Evolutionary conservation across 495 filamentous ascomycete species (phyloP).

Genomic region (Annulohypoxylon nitens): DNA sequence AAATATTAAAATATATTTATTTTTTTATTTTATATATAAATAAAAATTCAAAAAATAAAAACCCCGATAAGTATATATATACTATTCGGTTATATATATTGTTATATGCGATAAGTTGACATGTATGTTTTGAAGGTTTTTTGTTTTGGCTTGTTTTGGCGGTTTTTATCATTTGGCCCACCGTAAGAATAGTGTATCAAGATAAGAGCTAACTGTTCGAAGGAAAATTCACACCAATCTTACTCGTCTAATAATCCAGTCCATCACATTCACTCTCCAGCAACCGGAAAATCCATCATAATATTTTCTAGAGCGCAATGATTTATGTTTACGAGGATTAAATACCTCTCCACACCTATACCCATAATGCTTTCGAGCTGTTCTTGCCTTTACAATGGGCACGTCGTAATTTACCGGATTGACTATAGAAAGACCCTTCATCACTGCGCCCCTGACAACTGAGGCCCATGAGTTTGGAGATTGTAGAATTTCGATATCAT

Average conservation of each 20-base stretch:
- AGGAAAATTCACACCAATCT: no score
- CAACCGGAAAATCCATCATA: background rate
- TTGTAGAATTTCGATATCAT: background rate
- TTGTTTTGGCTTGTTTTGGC: no score
- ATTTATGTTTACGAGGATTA: background rate
- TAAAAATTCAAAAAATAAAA: no score
- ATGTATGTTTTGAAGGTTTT: no score
- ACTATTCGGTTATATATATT: no score
- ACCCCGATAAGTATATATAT: no score
- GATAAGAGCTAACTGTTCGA: no score
- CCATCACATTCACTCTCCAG: background rate
- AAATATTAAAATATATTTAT: no score
- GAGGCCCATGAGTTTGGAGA: background rate
- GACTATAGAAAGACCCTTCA: background rate
- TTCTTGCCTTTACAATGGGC: background rate
- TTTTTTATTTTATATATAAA: no score
- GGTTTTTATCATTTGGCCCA: no score
- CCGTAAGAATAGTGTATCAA: no score
- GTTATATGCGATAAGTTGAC: no score
- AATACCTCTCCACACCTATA: background rate
- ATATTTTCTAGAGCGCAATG: background rate
- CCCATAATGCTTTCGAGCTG: background rate
- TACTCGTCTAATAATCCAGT: constrained; percentile 9
- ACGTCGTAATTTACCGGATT: background rate
- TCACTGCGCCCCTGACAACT: background rate